These are phyloP conservation scores for Daldinia childiae DNA, from an alignment of 495 filamentous ascomycete species.

Conservation along the genomic window DNA sequence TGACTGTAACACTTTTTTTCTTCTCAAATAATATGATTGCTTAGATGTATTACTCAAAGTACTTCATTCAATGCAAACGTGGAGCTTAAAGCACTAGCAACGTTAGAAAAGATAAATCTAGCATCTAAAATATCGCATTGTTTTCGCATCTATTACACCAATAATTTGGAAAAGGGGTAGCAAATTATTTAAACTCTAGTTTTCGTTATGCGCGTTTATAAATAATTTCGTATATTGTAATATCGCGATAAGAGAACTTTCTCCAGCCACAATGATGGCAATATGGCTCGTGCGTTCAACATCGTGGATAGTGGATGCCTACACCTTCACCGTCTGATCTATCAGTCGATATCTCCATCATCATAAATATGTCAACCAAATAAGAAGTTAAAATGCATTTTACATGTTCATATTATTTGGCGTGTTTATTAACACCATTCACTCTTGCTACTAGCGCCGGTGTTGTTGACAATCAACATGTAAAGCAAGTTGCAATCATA, in stretches of 20 bases:
- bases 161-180: background rate
- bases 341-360: conserved; percentile 11
- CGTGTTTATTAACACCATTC: conserved; percentile 4
- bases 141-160: no score
- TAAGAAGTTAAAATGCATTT: conserved; percentile 29
- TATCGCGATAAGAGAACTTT: background rate
- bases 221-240: background rate
- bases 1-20: no score
- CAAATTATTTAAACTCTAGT: no score
- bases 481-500: conserved; percentile 57
- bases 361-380: conserved; percentile 16
- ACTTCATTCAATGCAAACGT: no score
- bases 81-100: no score
- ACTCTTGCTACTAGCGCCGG: background rate
- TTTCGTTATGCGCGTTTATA: background rate
- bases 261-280: background rate
- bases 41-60: no score
- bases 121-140: no score
- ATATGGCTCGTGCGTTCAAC: conserved; percentile 14
- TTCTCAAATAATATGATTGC: no score
- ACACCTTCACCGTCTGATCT: conserved; percentile 2
- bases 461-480: conserved; percentile 2
- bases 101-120: no score
- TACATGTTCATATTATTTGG: conserved; percentile 1
- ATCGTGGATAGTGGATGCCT: background rate